phyloP scores from a whole-genome alignment of 192 early-diverging fungal species.

The Oehlia diaphana region DNA sequence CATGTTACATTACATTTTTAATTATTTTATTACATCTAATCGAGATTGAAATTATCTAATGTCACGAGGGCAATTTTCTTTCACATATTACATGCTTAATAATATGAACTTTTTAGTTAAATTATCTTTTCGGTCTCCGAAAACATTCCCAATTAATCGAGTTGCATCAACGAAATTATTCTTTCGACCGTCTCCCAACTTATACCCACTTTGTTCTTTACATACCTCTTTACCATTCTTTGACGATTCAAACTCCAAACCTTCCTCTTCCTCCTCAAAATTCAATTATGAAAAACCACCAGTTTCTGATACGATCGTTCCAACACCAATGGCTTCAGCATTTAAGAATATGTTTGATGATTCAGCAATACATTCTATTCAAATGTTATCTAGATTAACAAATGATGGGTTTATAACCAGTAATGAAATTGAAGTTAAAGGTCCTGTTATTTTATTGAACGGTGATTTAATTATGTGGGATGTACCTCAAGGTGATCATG shows the following conservation, averaged over 20 bases:
- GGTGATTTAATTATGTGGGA: constrained; percentile 60
- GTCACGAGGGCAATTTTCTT: too few species aligned
- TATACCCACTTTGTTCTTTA: neutral
- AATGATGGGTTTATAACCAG: constrained; percentile 57
- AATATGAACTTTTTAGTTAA: neutral
- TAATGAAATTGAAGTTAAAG: constrained; percentile 44
- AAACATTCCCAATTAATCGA: neutral
- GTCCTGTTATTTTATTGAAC: constrained; percentile 54
- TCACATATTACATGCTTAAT: neutral
- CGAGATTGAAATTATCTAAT: too few species aligned
- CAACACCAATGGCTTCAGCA: constrained; percentile 32
- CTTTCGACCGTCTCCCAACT: neutral
- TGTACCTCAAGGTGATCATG: constrained; percentile 34
- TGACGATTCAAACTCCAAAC: neutral
- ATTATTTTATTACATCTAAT: too few species aligned
- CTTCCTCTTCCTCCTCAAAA: neutral
- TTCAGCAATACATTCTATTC: constrained; percentile 39
- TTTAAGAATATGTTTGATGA: constrained; percentile 63
- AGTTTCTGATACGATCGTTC: constrained; percentile 8
- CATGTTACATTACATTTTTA: too few species aligned
- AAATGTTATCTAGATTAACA: constrained; percentile 46
- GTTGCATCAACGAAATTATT: neutral
- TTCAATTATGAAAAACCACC: neutral
- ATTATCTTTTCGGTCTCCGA: neutral
- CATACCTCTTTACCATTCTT: neutral